Base-by-base conservation (phyloP, 345 rosid species). In the Pelargonium nanum region DNA sequence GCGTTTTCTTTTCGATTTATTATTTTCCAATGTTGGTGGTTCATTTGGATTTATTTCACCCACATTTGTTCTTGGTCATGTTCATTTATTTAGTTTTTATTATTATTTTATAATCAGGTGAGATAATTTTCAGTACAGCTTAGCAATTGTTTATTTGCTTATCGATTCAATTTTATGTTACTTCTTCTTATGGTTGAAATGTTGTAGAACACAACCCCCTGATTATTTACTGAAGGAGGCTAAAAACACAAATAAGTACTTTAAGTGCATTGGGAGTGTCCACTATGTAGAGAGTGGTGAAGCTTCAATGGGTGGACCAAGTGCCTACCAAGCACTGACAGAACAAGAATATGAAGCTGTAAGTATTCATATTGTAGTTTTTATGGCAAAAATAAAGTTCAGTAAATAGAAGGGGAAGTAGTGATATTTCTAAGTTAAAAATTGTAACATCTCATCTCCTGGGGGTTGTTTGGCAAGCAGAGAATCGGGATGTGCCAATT, bases 181-280 rank as follows among this genome's bases (percentile, higher is more conserved):
- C 57, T n/a, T 28, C 67, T 16, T 78, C 64, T 74, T 68, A 30
- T 66, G 75, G 45, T 70, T 69, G 60, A 72, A 57, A 75, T 76
- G 53, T 62, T 78, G 76, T 79, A 94, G 99, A 68, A 84, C 73
- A 61, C 96, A 94, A 70, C 99, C 99, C 68, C 97, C 99, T 64
- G 99, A 90, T 77, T 86, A 86, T 76, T 69, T 90, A 54, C 85
- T 94, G 60, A 86, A 88, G 83, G 97, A 90, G 76, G 95, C 99
- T 62, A 90, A 90, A 75, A 84, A 80, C 72, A 80, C 91, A 1
- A 83, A 65, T 57, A 94, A 90, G 79, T 94, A 90, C 73, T 94
- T 90, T 66, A 94, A 93, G 77, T 92, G 99, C 71, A 59, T 92
- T 63, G 96, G 94, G 67, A 89, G 79, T 74, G 80, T 83, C 73